Percentiles rank a stretch among this genome's conserved stretches.
These are phyloP conservation scores for Suillus alpinus DNA, from an alignment of 768 basidiomycete genomes.

Conservation along the genomic window DNA sequence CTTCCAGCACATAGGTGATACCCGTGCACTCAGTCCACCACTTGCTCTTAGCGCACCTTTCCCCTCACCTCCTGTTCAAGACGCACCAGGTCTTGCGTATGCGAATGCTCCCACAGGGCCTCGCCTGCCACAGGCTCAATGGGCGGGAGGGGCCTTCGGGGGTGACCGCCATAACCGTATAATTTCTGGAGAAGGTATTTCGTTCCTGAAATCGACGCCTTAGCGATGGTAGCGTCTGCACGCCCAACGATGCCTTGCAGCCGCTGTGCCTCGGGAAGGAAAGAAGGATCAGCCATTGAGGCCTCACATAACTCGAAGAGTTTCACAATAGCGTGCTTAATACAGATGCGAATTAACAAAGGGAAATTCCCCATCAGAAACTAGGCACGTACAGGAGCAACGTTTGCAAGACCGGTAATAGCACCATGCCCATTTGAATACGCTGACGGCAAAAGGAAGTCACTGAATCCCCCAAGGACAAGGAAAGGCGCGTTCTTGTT, in stretches of 20 bases:
- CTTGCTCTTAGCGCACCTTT: slow-evolving; percentile 22
- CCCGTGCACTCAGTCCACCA: neutral
- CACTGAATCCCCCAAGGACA: slow-evolving; percentile 81
- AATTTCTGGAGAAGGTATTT: slow-evolving; percentile 74
- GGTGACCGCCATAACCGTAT: slow-evolving; percentile 77
- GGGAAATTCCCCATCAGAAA: slow-evolving; percentile 2
- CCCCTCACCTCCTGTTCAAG: slow-evolving; percentile 58
- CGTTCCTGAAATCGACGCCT: slow-evolving; percentile 76
- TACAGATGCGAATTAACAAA: slow-evolving; percentile 4
- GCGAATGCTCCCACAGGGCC: slow-evolving; percentile 68
- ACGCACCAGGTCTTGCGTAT: slow-evolving; percentile 64
- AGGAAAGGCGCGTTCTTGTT: slow-evolving; percentile 68
- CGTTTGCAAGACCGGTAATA: slow-evolving; percentile 85
- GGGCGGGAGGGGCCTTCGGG: slow-evolving; percentile 76
- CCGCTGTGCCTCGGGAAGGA: slow-evolving; percentile 65
- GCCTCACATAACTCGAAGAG: slow-evolving; percentile 62
- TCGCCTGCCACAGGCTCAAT: slow-evolving; percentile 53
- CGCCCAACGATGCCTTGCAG: slow-evolving; percentile 80
- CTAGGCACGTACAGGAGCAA: slow-evolving; percentile 59
- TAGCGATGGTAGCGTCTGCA: slow-evolving; percentile 78
- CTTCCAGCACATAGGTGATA: neutral
- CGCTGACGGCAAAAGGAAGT: slow-evolving; percentile 74
- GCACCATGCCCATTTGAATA: slow-evolving; percentile 81
- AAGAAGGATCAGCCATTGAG: slow-evolving; percentile 49
- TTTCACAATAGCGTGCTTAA: slow-evolving; percentile 54